phyloP scores from a whole-genome alignment of 257 asterid species.

The Nicotiana paniculata region DNA sequence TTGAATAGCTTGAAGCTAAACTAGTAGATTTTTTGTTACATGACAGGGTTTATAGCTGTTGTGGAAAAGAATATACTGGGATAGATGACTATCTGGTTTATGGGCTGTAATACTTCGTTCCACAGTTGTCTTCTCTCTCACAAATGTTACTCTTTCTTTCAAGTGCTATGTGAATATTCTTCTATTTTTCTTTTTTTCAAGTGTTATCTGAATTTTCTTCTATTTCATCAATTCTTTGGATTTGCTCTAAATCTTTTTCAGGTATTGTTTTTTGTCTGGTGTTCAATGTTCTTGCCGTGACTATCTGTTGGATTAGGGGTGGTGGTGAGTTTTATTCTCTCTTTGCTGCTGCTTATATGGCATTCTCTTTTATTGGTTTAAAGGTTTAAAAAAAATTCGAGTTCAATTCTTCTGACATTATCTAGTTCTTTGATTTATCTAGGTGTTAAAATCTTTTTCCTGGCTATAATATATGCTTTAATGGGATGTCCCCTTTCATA shows the following conservation, averaged over 20 bases:
- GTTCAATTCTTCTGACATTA: slow-evolving; percentile 18
- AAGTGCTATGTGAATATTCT: neutral
- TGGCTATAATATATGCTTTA: slow-evolving; percentile 79
- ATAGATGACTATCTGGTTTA: neutral
- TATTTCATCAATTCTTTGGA: neutral
- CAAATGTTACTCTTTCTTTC: slow-evolving; percentile 3
- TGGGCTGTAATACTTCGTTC: neutral
- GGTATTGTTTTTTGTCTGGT: slow-evolving; percentile 89
- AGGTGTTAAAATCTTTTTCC: slow-evolving; percentile 91
- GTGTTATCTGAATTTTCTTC: neutral
- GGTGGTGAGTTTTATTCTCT: slow-evolving; percentile 55
- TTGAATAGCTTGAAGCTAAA: neutral
- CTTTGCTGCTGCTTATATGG: neutral
- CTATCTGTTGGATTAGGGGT: slow-evolving; percentile 86
- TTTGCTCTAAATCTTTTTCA: slow-evolving; percentile 25
- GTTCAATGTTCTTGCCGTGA: slow-evolving; percentile 75
- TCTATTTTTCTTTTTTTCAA: neutral
- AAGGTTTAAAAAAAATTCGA: neutral
- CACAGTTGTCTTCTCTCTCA: neutral
- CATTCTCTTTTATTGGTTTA: neutral
- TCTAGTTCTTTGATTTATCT: slow-evolving; percentile 18
- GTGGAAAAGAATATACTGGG: neutral
- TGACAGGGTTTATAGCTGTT: neutral
- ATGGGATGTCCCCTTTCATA: slow-evolving; percentile 85
- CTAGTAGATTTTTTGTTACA: neutral